phyloP scores from a whole-genome alignment of 164 flowering plant species.

The Macadamia integrifolia region DNA sequence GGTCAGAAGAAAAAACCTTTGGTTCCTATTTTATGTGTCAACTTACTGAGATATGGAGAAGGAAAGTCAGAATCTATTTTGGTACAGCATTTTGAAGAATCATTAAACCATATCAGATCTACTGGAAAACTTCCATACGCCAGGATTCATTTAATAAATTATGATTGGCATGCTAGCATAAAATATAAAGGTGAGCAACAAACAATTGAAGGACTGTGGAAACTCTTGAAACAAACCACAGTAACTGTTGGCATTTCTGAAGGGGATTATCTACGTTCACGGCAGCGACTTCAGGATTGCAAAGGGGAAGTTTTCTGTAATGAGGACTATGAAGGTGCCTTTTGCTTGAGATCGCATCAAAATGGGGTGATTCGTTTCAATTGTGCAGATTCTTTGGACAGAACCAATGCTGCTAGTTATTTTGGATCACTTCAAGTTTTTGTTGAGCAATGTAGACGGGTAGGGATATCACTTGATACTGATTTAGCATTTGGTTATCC shows the following conservation, averaged over 20 bases:
- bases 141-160: conserved; percentile 72
- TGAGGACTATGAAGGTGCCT: conserved; percentile 70
- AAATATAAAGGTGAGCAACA: conserved; percentile 87
- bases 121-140: conserved; percentile 65
- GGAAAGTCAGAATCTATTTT: conserved; percentile 89
- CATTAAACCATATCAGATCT: conserved; percentile 60
- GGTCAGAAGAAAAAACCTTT: conserved; percentile 54
- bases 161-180: conserved; percentile 95
- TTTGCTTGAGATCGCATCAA: conserved; percentile 87
- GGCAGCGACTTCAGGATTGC: conserved; percentile 65
- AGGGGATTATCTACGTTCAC: conserved; percentile 80
- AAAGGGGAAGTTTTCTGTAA: conserved; percentile 71
- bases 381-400: conserved; percentile 97
- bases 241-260: conserved; percentile 67
- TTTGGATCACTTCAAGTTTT: conserved; percentile 95
- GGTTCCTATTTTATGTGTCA: conserved; percentile 86
- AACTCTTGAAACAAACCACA: conserved; percentile 71
- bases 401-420: conserved; percentile 98
- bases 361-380: conserved; percentile 96
- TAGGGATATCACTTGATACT: conserved; percentile 85
- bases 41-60: conserved; percentile 83
- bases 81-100: conserved; percentile 95
- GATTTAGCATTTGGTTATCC: conserved; percentile 55
- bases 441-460: conserved; percentile 87
- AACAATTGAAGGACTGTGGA: conserved; percentile 97